Percentiles rank a stretch among this genome's conserved stretches.
Evolutionary conservation across 140 eudicot species (phyloP).

Genomic region (Anethum foeniculum): DNA sequence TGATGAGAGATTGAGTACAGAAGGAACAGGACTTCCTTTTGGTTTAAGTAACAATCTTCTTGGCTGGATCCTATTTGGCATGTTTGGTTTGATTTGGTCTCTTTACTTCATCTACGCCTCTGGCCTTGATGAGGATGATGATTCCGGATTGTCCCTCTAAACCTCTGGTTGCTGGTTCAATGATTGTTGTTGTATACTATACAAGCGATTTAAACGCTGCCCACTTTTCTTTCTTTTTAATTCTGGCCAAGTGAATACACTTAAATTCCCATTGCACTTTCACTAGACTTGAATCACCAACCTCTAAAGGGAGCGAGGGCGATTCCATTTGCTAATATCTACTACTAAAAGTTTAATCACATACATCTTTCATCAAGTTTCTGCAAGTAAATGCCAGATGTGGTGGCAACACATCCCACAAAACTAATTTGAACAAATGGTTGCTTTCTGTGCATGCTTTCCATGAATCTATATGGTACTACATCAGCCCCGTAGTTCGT

Average conservation of each 20-base stretch:
- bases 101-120: slow-evolving; percentile 55
- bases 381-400: not conserved
- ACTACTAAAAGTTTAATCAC: not conserved
- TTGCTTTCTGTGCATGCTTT: not conserved
- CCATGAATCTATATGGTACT: no score
- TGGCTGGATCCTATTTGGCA: slow-evolving; percentile 89
- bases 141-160: slow-evolving; percentile 87
- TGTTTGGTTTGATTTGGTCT: slow-evolving; percentile 79
- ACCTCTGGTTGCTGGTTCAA: not conserved
- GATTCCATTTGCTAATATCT: not conserved
- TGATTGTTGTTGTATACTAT: not conserved
- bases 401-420: not conserved
- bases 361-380: not conserved
- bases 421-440: not conserved
- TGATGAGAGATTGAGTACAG: slow-evolving; percentile 96
- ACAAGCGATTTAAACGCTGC: no score
- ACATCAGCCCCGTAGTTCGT: no score
- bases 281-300: not conserved
- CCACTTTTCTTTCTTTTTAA: no score
- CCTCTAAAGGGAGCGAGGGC: not conserved
- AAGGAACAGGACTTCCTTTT: slow-evolving; percentile 95
- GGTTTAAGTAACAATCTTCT: slow-evolving; percentile 92
- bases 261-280: not conserved
- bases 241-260: no score
- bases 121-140: slow-evolving; percentile 90